Evolutionary conservation across 139 green algal genomes (phyloP).

Genomic region (Tetraselmis striata): DNA sequence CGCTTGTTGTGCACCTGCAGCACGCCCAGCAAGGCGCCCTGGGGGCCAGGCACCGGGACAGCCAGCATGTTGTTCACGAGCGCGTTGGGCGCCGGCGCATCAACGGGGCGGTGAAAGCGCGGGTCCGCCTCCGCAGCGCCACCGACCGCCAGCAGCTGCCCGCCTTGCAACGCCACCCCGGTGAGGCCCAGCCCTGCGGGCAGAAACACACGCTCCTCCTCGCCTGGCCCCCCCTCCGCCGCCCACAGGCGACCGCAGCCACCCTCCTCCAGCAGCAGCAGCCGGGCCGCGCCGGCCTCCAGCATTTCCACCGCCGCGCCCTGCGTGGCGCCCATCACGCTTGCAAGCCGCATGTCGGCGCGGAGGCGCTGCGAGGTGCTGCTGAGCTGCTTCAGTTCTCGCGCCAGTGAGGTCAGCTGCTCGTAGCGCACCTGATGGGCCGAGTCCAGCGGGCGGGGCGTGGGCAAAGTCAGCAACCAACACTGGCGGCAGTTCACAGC

Average conservation of each 20-base stretch:
- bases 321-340: background rate
- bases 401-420: background rate
- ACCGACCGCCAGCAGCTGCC: background rate
- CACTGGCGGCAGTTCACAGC: too few relatives aligned
- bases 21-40: background rate
- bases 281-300: background rate
- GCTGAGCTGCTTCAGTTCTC: background rate
- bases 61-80: background rate
- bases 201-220: background rate
- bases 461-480: too few relatives aligned
- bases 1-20: background rate
- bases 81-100: background rate
- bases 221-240: background rate
- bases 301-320: background rate
- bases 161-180: background rate
- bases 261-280: background rate
- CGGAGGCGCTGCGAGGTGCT: background rate
- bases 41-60: background rate
- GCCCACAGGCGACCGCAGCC: background rate
- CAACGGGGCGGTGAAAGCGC: background rate
- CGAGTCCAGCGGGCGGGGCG: too few relatives aligned
- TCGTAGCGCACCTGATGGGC: too few relatives aligned
- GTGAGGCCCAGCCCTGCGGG: background rate
- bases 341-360: background rate
- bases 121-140: background rate